These are phyloP conservation scores for Lizonia empirigonia DNA, from an alignment of 2,329 filamentous ascomycete genomes.

Conservation along the genomic window DNA sequence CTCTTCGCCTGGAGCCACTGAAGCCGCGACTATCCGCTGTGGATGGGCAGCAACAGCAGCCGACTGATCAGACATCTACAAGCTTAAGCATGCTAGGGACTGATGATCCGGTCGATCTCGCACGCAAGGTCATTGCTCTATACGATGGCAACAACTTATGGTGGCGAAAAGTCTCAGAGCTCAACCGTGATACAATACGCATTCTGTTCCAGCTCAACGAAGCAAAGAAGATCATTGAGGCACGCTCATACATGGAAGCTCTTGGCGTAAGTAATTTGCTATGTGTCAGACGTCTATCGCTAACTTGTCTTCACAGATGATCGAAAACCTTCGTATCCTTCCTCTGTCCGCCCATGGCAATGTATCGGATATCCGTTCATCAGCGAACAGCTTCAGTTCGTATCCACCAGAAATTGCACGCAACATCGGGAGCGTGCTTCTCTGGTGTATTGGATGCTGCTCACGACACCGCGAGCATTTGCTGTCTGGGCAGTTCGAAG, in stretches of 20 bases:
- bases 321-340: conserved; percentile 76
- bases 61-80: conserved; percentile 40
- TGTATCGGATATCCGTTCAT: conserved; percentile 76
- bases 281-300: conserved; percentile 4
- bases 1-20: conserved; percentile 77
- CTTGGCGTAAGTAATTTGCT: conserved; percentile 63
- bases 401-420: conserved; percentile 81
- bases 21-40: conserved; percentile 65
- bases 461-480: conserved; percentile 73
- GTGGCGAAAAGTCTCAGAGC: conserved; percentile 62
- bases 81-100: conserved; percentile 69
- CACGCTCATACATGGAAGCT: conserved; percentile 63
- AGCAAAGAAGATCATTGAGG: conserved; percentile 64
- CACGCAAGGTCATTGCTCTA: conserved; percentile 65
- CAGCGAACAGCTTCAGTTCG: conserved; percentile 79
- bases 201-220: conserved; percentile 66
- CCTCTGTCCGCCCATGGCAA: conserved; percentile 77
- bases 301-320: conserved; percentile 60
- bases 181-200: conserved; percentile 64
- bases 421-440: conserved; percentile 87
- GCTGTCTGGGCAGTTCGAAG: conserved; percentile 73
- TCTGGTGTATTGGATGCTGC: conserved; percentile 92
- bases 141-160: conserved; percentile 68
- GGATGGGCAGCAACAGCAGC: conserved; percentile 41
- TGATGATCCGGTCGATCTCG: conserved; percentile 69